These are phyloP conservation scores for Citrullus amarus DNA, from an alignment of 306 rosid species.

Conservation along the genomic window DNA sequence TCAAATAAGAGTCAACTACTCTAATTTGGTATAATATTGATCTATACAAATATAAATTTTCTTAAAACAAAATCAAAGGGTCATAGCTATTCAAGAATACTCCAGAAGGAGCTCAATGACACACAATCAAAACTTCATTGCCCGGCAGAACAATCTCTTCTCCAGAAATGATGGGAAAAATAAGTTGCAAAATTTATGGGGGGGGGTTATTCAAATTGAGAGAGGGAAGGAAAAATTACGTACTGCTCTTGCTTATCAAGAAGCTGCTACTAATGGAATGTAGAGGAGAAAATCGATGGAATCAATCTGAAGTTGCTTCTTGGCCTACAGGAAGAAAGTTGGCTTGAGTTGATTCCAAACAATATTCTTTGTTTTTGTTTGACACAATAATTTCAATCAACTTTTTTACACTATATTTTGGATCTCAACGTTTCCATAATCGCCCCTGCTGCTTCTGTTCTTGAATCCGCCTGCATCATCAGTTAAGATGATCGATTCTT, in stretches of 20 bases:
- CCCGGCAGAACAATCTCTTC: background rate
- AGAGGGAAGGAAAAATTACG: background rate
- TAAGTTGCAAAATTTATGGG: slow-evolving; percentile 1
- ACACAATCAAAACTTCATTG: slow-evolving; percentile 7
- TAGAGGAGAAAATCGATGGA: background rate
- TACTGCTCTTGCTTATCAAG: slow-evolving; percentile 5
- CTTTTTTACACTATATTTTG: slow-evolving; percentile 14
- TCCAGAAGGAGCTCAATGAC: background rate
- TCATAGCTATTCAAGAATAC: background rate
- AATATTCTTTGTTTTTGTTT: background rate
- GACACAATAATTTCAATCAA: background rate
- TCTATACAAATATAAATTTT: background rate
- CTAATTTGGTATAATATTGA: background rate
- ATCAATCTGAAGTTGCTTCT: background rate
- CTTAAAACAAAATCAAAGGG: background rate
- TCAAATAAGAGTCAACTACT: background rate
- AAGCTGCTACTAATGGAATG: background rate
- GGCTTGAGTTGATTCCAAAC: background rate
- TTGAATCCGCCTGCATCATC: slow-evolving; percentile 49
- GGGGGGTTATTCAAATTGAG: background rate
- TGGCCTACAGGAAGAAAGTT: background rate
- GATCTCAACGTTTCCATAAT: slow-evolving; percentile 48
- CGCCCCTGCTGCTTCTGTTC: slow-evolving; percentile 61
- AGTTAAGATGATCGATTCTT: background rate
- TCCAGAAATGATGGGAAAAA: background rate